Evolutionary conservation across 2,329 filamentous ascomycete species (phyloP), one percentile per base, ranked within the genome.

Genomic region (Fusarium siculi): DNA sequence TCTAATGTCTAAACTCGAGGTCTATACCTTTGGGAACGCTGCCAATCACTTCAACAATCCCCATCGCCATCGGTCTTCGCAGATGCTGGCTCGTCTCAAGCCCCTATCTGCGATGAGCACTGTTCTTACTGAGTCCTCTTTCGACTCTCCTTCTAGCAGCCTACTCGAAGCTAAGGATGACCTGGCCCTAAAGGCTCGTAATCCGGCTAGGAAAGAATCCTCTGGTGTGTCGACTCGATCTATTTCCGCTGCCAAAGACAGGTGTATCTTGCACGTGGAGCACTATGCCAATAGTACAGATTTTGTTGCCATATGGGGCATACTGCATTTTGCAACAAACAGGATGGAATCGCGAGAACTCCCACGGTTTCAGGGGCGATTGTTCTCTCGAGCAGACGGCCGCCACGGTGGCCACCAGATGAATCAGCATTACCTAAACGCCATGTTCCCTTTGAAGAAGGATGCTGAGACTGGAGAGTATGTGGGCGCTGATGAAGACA

Each of bases 11-110:
- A 93, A 94, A 75, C 85, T 95, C 1, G 93, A 96, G 80, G 88
- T 96, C 5, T 92, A 91, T 80, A 95, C 93, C 0, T 96, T 96
- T 79, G 93, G 92, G 34, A 92, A 90, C 64, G 93, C 93, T 0
- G 92, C 93, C 1, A 94, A 94, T 76, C 93, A 95, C 80, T 95
- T 94, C 84, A 95, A 95, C 80, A 94, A 94, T 72, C 93, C 93
- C 0, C 87, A 89, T 73, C 85, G 87, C 7, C 86, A 88, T 65
- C 75, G 83, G 16, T 76, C 81, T 4, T 86, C 85, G 2, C 87
- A 90, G 69, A 74, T 76, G 10, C 70, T 84, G 4, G 67, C 78
- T 4, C 66, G 74, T 5, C 75, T 76, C 7, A 79, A 83, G 23
- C 85, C 83, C 1, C 64, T 79, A n/a, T 78, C 78, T 21, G 79